These are phyloP conservation scores for Stachybotrys elegans DNA, from an alignment of 2,329 filamentous ascomycete genomes.

Conservation along the genomic window DNA sequence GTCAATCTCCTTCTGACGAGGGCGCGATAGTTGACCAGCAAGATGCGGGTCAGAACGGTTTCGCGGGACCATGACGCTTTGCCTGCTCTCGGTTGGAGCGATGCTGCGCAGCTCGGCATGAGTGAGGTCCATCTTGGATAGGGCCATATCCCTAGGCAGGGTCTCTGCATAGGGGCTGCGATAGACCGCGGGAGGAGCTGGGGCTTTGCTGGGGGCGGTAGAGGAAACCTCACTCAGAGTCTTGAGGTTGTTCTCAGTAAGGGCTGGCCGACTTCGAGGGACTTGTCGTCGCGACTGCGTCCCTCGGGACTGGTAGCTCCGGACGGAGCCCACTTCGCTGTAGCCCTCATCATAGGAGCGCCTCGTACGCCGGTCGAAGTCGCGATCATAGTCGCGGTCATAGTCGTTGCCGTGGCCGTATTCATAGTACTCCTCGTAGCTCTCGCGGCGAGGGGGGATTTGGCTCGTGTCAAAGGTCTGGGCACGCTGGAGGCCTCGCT, in stretches of 20 bases:
- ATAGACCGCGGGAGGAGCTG: conserved; percentile 38
- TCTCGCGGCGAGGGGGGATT: conserved; percentile 15
- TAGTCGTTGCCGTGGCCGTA: conserved; percentile 31
- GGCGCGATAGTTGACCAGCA: conserved; percentile 13
- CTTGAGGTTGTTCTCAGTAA: conserved; percentile 50
- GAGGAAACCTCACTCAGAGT: conserved; percentile 48
- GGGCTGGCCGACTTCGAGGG: conserved; percentile 28
- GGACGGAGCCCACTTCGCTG: conserved; percentile 36
- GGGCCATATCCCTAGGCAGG: conserved; percentile 35
- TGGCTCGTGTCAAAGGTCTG: conserved; percentile 45
- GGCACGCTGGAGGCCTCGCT: conserved; percentile 55
- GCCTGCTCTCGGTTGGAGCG: conserved; percentile 14
- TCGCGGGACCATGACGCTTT: conserved; percentile 26
- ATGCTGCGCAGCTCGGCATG: conserved; percentile 21
- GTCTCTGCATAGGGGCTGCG: conserved; percentile 27
- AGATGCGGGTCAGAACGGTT: conserved; percentile 34
- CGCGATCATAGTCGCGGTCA: conserved; percentile 22
- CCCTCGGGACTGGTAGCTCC: conserved; percentile 34
- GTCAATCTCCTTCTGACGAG: conserved; percentile 57
- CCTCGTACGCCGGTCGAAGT: conserved; percentile 30
- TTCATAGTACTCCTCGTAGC: conserved; percentile 26
- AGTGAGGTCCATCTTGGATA: conserved; percentile 27
- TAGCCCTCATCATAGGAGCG: conserved; percentile 20
- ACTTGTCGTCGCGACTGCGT: conserved; percentile 23
- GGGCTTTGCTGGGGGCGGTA: conserved; percentile 37